Conservation (phyloP, 2,329 filamentous ascomycete genomes). For the Phaeoacremonium minimum region DNA sequence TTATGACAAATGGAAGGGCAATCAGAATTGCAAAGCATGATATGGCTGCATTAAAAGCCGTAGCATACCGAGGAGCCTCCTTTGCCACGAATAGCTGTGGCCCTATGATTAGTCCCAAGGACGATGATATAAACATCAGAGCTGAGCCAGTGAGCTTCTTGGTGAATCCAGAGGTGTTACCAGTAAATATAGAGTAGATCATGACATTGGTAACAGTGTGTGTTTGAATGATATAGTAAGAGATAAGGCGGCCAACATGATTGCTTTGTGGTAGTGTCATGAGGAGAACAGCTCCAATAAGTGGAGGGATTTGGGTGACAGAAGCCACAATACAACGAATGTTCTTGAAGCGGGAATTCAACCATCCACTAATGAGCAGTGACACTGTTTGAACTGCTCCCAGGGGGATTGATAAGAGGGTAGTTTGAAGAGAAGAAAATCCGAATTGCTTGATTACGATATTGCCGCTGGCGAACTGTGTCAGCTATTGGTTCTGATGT, state of each 20-base stretch:
- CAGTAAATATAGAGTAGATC: conserved; percentile 41
- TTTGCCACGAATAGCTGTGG: conserved; percentile 52
- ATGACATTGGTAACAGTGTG: conserved; percentile 31
- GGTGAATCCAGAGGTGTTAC: conserved; percentile 58
- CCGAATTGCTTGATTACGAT: conserved; percentile 45
- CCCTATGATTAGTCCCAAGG: conserved; percentile 55
- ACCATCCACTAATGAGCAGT: conserved; percentile 12
- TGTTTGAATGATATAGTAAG: conserved; percentile 11
- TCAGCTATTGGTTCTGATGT: no score
- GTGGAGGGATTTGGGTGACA: conserved; percentile 10
- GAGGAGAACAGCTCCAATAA: conserved; percentile 13
- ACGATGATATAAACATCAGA: conserved; percentile 58
- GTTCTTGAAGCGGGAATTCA: conserved; percentile 12
- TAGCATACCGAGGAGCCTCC: conserved; percentile 55
- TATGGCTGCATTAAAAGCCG: conserved; percentile 57
- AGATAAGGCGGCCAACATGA: conserved; percentile 4
- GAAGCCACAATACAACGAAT: conserved; percentile 5
- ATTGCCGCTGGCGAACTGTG: no score
- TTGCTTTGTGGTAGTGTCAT: conserved; percentile 7
- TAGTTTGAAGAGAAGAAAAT: conserved; percentile 38
- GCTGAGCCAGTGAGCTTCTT: conserved; percentile 58
- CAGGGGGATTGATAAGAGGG: conserved; percentile 11
- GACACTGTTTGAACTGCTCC: conserved; percentile 15
- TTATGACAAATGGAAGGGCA: conserved; percentile 39
- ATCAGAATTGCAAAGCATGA: conserved; percentile 54